phyloP scores from a whole-genome alignment of 768 basidiomycete genomes.

The Boletus sp. region DNA sequence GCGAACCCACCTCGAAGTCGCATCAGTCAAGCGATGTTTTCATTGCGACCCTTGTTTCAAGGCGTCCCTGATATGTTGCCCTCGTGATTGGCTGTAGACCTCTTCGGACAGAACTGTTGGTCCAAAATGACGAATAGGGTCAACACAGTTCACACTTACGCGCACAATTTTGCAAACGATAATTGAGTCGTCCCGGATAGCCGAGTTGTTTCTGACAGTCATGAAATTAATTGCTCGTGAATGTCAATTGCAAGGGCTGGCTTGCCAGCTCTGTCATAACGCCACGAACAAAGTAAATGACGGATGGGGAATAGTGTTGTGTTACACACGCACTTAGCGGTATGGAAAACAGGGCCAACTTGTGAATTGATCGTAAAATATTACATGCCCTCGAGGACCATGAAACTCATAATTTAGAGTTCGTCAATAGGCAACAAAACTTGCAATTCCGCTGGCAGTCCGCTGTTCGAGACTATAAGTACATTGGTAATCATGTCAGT shows the following conservation, averaged over 20 bases:
- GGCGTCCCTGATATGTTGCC: background rate
- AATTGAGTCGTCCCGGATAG: background rate
- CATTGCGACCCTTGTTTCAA: background rate
- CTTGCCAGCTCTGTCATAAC: background rate
- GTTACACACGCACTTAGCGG: background rate
- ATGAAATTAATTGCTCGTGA: background rate
- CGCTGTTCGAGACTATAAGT: background rate
- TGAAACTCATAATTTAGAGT: too few relatives aligned
- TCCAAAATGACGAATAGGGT: background rate
- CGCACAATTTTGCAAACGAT: background rate
- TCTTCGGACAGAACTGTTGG: background rate
- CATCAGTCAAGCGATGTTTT: too few relatives aligned
- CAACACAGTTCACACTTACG: background rate
- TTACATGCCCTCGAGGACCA: background rate
- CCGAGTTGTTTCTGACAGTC: background rate
- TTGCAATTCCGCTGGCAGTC: too few relatives aligned
- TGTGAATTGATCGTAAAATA: background rate
- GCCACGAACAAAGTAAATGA: background rate
- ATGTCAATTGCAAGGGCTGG: background rate
- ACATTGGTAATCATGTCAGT: background rate
- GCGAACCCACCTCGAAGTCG: too few relatives aligned
- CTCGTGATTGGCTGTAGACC: background rate
- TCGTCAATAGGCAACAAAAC: background rate
- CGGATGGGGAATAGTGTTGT: background rate
- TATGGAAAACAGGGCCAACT: background rate